Evolutionary conservation across 73 alveolate species (phyloP).

Genomic region (Uronychia binucleata): DNA sequence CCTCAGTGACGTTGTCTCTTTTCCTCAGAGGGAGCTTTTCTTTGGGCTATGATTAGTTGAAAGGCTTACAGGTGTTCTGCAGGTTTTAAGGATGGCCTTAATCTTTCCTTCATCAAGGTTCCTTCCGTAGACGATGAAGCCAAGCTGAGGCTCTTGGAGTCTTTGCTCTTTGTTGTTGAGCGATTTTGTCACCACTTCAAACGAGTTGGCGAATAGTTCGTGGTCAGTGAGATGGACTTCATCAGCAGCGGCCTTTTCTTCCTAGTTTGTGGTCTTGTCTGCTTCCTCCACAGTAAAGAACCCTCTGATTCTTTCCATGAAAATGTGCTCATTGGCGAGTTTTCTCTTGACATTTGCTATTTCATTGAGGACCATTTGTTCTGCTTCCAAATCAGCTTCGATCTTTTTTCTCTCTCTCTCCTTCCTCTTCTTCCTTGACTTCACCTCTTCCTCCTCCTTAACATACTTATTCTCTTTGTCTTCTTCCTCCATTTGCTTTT

Average conservation of each 20-base stretch:
- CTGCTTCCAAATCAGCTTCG: slow-evolving; percentile 60
- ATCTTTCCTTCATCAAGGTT: slow-evolving; percentile 42
- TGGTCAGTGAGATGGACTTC: slow-evolving; percentile 31
- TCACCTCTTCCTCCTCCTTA: slow-evolving; percentile 9
- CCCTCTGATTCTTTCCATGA: slow-evolving; percentile 54
- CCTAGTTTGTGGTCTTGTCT: background rate
- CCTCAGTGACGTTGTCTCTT: slow-evolving; percentile 35
- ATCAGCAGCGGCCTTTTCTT: too few species aligned
- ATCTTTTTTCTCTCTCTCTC: slow-evolving; percentile 34
- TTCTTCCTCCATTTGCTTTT: background rate
- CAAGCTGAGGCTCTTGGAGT: slow-evolving; percentile 34
- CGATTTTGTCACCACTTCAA: slow-evolving; percentile 28
- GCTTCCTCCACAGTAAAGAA: slow-evolving; percentile 5
- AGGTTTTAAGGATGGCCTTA: slow-evolving; percentile 27
- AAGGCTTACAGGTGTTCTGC: slow-evolving; percentile 43
- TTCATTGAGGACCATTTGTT: slow-evolving; percentile 25
- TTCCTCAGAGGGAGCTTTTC: slow-evolving; percentile 32
- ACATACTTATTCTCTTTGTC: slow-evolving; percentile 46
- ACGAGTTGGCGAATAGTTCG: slow-evolving; percentile 14
- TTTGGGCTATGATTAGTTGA: slow-evolving; percentile 9
- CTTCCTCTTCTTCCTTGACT: slow-evolving; percentile 19
- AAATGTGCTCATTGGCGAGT: slow-evolving; percentile 15
- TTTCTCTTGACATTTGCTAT: slow-evolving; percentile 20
- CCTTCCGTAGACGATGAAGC: slow-evolving; percentile 63
- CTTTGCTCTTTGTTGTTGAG: slow-evolving; percentile 20